Percentiles rank a stretch among this genome's conserved stretches.
Conservation (phyloP, 768 basidiomycete genomes). For the Kwoniella sp. region DNA sequence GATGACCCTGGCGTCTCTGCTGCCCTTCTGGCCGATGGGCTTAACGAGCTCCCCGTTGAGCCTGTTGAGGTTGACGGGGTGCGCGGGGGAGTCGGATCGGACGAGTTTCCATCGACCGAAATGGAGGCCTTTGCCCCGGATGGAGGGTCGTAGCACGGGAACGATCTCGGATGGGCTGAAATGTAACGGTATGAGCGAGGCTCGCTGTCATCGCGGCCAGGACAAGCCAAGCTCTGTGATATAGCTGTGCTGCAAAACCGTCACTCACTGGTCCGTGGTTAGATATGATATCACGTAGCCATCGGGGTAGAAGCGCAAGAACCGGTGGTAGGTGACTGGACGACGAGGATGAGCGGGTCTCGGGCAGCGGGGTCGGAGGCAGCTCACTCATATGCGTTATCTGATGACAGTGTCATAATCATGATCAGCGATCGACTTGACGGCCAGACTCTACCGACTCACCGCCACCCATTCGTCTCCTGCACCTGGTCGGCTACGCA, state of each 20-base stretch:
- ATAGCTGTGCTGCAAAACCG: too few species aligned
- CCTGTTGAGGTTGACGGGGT: neutral
- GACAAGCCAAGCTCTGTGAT: too few species aligned
- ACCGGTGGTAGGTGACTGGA: constrained; percentile 79
- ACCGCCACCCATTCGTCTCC: constrained; percentile 86
- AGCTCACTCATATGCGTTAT: constrained; percentile 63
- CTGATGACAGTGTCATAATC: constrained; percentile 50
- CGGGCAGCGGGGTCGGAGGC: neutral
- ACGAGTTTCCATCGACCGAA: constrained; percentile 41
- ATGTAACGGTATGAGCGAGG: too few species aligned
- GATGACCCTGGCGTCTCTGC: constrained; percentile 23
- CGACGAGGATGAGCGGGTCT: neutral
- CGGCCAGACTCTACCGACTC: constrained; percentile 40
- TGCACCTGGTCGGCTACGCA: constrained; percentile 62
- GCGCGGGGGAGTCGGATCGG: constrained; percentile 24
- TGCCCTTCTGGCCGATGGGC: neutral
- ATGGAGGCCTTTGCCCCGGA: constrained; percentile 58
- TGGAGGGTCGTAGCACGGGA: constrained; percentile 66
- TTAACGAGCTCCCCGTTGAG: neutral
- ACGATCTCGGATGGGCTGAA: constrained; percentile 58
- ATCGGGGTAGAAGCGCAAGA: constrained; percentile 84
- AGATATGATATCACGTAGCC: constrained; percentile 81
- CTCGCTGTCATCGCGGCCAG: neutral
- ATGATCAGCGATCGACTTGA: neutral
- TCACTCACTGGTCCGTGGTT: constrained; percentile 60